A percentile compares a stretch with the other conserved stretches of the same genome.
Conservation (phyloP, 257 asterid species). For the Solanum dulcamara region DNA sequence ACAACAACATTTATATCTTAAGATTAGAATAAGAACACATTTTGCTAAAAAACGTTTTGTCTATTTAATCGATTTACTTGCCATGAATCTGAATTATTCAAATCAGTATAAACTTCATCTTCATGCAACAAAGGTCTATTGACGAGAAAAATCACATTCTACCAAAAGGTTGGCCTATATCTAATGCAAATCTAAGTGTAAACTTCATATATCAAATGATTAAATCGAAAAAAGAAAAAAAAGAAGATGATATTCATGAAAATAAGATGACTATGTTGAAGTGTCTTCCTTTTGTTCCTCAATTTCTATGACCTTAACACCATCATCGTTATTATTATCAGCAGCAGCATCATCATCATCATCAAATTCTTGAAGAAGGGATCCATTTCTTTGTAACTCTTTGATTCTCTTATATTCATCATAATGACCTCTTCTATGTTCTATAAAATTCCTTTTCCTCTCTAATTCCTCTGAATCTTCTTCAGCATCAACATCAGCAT, state of each 20-base stretch:
- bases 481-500: background rate
- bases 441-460: background rate
- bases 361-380: background rate
- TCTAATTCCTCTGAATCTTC: background rate
- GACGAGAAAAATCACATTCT: background rate
- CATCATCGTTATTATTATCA: background rate
- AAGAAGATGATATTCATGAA: background rate
- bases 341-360: background rate
- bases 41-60: background rate
- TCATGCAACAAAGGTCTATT: background rate
- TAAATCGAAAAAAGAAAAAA: background rate
- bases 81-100: background rate
- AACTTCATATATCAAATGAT: background rate
- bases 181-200: background rate
- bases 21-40: background rate
- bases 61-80: background rate
- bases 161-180: no score
- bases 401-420: constrained; percentile 2
- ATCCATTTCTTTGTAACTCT: background rate
- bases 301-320: background rate
- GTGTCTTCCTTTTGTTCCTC: background rate
- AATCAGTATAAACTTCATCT: background rate
- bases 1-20: background rate
- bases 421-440: background rate
- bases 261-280: background rate